These are phyloP conservation scores for Botrytis fragariae DNA, from an alignment of 2,329 filamentous ascomycete genomes.

Conservation along the genomic window DNA sequence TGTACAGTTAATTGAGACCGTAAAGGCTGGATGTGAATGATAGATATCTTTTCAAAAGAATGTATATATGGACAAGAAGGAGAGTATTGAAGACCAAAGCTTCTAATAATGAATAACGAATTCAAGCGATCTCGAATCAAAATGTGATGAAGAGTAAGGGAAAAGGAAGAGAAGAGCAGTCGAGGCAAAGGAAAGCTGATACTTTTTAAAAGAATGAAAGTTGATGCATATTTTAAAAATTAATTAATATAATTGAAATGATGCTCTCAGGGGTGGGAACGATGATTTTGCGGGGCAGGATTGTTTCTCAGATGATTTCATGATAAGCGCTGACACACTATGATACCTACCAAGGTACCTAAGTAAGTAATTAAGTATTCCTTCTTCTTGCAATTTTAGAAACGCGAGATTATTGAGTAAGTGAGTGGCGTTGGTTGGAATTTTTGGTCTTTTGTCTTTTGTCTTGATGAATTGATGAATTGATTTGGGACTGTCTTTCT, in stretches of 20 bases:
- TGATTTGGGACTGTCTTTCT: background rate
- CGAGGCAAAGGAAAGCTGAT: background rate
- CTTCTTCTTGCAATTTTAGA: background rate
- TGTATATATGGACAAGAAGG: background rate
- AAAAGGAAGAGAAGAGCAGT: background rate
- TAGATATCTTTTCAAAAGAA: slow-evolving; percentile 15
- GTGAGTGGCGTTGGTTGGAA: background rate
- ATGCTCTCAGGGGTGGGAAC: background rate
- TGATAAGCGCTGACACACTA: background rate
- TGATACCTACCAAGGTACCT: background rate
- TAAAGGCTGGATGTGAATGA: background rate
- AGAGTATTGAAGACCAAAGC: slow-evolving; percentile 12
- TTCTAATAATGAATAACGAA: background rate
- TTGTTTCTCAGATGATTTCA: background rate
- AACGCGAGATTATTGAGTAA: background rate
- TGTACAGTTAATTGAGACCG: background rate
- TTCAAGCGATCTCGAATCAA: background rate
- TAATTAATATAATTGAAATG: slow-evolving; percentile 10
- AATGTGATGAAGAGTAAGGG: background rate
- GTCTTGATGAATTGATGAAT: background rate
- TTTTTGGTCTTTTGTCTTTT: background rate
- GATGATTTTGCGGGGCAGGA: background rate
- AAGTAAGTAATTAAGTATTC: background rate
- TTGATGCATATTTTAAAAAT: background rate
- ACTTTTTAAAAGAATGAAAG: background rate